Base-by-base conservation (phyloP, 2,329 filamentous ascomycete genomes). In the Thielaviopsis populi region DNA sequence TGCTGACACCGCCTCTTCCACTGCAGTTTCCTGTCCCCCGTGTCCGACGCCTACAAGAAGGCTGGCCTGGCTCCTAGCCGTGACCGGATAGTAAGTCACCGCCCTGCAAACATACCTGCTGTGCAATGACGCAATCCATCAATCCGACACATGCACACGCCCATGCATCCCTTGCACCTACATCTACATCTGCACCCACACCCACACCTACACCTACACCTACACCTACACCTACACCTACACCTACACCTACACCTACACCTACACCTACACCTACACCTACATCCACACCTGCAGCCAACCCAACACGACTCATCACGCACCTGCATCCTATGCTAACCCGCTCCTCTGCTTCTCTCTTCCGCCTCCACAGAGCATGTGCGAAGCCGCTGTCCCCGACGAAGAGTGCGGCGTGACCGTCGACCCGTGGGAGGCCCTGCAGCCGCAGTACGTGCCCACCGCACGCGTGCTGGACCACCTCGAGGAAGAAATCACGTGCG, bases 391-490 rank as follows among this genome's bases (percentile, higher is more conserved):
- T 7, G 85, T 90, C 27, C 82, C 85, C 69, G 80, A 87, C 69
- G 85, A 88, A 61, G 83, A 84, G 69, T 91, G 88, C 62, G 74
- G 72, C 85, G 78, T 95, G 66, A 90, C 90, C 84, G 88, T 94
- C 56, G 90, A 95, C 72, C 84, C 88, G 0, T 95, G 88, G 86
- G 91, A 96, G 78, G 88, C 89, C 42, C 58, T 87, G 69, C 85
- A 95, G 75, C 83, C 86, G 70, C 81, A 88, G 68, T 97, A 96
- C 72, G 86, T 90, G 67, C 90, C 91, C 17, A 97, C 92, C 0
- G 92, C 91, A 46, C 83, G 87, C 69, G 91, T 96, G 48, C 79
- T 96, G 59, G 90, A 95, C 71, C 92, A 96, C 74, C 94, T 96
- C 70, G 85, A 95, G 68, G 77, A 92, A 71, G 90, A 96, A 73